Conservation (phyloP, 2,329 filamentous ascomycete genomes). For the Penicillium aurantiogriseum region DNA sequence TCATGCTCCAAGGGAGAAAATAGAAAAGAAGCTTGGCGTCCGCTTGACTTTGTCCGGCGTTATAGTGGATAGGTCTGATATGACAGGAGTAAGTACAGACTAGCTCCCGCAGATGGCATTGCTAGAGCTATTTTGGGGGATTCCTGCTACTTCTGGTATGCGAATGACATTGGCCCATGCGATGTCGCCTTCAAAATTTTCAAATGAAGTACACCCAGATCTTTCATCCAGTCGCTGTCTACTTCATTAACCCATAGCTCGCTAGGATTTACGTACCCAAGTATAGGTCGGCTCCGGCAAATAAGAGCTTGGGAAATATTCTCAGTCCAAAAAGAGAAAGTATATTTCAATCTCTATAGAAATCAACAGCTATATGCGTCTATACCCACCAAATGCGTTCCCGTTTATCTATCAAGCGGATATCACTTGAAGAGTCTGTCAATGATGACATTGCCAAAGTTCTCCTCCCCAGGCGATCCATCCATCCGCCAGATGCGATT, state of each 20-base stretch:
- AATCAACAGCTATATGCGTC: background rate
- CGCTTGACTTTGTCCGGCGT: background rate
- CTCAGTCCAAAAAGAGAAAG: background rate
- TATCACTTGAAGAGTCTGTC: conserved; percentile 57
- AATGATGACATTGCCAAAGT: conserved; percentile 66
- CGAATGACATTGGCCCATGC: no score
- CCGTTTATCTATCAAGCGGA: background rate
- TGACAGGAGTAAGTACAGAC: conserved; percentile 3
- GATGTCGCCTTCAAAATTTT: no score
- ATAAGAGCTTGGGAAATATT: no score
- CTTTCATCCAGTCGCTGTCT: background rate
- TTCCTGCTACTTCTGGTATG: background rate
- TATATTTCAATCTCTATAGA: background rate
- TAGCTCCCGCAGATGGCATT: background rate
- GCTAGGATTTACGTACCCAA: background rate
- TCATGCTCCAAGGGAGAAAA: background rate
- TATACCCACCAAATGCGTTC: background rate
- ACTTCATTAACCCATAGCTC: background rate
- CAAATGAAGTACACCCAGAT: no score
- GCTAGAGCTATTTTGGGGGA: background rate
- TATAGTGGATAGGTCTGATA: background rate
- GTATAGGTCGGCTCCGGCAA: background rate
- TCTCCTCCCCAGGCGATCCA: conserved; percentile 63
- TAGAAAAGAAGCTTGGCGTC: background rate
- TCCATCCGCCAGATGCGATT: conserved; percentile 79